Evolutionary conservation across 805 yeast genomes (phyloP).

Genomic region (Saccharomycopsis sp.): DNA sequence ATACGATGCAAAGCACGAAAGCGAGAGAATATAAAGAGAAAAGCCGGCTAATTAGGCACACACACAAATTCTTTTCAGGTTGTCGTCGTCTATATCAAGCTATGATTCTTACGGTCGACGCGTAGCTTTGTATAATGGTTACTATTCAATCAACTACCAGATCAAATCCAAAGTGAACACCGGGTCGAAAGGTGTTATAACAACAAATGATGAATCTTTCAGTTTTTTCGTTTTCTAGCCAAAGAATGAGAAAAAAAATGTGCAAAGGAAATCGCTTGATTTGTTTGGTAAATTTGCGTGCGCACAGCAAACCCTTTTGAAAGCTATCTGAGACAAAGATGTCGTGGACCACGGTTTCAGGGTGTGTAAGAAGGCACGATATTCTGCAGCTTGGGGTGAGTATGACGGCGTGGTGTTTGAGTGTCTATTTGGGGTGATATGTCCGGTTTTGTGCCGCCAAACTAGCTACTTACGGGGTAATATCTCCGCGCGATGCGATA

Average conservation of each 20-base stretch:
- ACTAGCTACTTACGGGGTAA: too few relatives aligned
- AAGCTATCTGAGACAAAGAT: not conserved
- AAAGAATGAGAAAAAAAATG: not conserved
- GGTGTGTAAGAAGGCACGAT: too few relatives aligned
- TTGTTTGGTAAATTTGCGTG: not conserved
- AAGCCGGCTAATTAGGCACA: not conserved
- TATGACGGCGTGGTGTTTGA: too few relatives aligned
- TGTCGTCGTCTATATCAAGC: not conserved
- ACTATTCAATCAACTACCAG: not conserved
- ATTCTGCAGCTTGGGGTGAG: too few relatives aligned
- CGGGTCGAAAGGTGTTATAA: not conserved
- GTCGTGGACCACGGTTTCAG: not conserved
- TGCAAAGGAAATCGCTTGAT: not conserved
- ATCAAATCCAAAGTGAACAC: not conserved
- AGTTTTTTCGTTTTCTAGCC: not conserved
- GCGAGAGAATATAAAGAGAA: not conserved
- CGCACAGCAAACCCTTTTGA: not conserved
- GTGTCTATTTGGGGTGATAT: too few relatives aligned
- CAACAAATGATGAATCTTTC: too few relatives aligned
- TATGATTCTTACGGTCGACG: not conserved
- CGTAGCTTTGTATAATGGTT: not conserved
- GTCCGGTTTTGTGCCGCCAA: too few relatives aligned
- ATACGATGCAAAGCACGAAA: not conserved
- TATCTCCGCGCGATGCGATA: too few relatives aligned
- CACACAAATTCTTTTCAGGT: not conserved